Evolutionary conservation across 2,329 filamentous ascomycete genomes (phyloP).

Genomic region (Boeremia exigua): DNA sequence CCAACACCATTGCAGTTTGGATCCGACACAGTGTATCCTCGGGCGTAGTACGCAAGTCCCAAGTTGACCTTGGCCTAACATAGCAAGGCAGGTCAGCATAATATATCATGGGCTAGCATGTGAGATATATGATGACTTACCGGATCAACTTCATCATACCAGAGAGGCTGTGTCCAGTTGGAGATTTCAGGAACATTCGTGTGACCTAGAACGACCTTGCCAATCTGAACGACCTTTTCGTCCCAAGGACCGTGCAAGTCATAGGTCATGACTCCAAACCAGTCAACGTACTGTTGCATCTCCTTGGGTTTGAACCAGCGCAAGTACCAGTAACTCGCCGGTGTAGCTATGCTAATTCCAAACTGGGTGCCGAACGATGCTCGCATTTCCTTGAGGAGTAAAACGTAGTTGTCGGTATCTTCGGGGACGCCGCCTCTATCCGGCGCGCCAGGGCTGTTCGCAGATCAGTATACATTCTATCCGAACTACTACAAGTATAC

Average conservation of each 20-base stretch:
- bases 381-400: neutral
- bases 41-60: slow-evolving; percentile 56
- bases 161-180: neutral
- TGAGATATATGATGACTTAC: neutral
- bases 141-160: neutral
- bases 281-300: slow-evolving; percentile 43
- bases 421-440: neutral
- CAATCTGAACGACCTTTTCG: neutral
- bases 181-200: neutral
- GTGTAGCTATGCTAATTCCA: neutral
- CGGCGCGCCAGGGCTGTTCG: slow-evolving; percentile 11
- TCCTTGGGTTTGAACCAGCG: slow-evolving; percentile 3
- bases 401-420: neutral
- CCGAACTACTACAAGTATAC: no score
- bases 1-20: slow-evolving; percentile 18
- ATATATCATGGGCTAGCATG: no score
- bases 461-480: no score
- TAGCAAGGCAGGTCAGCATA: no score
- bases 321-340: slow-evolving; percentile 21
- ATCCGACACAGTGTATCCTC: slow-evolving; percentile 36
- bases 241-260: slow-evolving; percentile 45
- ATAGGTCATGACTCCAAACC: slow-evolving; percentile 55
- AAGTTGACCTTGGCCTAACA: slow-evolving; percentile 47
- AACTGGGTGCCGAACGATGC: neutral
- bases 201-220: neutral